These are phyloP conservation scores for Candida arabinofermentans DNA, from an alignment of 805 yeast genomes.

Conservation along the genomic window DNA sequence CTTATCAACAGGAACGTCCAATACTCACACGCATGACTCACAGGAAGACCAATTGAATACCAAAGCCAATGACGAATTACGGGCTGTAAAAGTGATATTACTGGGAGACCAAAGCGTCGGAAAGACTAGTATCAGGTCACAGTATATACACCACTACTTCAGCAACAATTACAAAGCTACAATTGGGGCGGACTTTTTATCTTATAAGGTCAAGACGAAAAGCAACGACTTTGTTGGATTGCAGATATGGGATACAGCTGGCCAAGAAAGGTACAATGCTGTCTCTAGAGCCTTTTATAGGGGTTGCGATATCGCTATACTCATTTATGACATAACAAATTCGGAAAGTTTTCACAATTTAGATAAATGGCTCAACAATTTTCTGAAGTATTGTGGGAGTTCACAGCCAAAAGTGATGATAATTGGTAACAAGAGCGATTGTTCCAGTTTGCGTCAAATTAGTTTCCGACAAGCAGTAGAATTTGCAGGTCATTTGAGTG, in stretches of 20 bases:
- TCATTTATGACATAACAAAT: slow-evolving; percentile 52
- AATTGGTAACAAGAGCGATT: slow-evolving; percentile 52
- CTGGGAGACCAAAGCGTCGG: slow-evolving; percentile 60
- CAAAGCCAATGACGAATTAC: not conserved
- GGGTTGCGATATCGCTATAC: slow-evolving; percentile 52
- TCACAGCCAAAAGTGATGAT: slow-evolving; percentile 44
- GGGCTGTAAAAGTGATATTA: slow-evolving; percentile 43
- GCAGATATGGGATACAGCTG: slow-evolving; percentile 91
- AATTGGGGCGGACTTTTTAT: slow-evolving; percentile 55
- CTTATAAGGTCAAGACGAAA: slow-evolving; percentile 32
- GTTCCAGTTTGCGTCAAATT: slow-evolving; percentile 23
- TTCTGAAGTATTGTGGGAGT: slow-evolving; percentile 45
- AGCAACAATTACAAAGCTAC: slow-evolving; percentile 55
- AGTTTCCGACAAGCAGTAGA: slow-evolving; percentile 31
- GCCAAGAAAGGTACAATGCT: slow-evolving; percentile 84
- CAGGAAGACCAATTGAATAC: not conserved
- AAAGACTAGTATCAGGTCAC: slow-evolving; percentile 53
- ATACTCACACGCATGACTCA: too few species aligned
- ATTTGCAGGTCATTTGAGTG: slow-evolving; percentile 20
- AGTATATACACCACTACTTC: slow-evolving; percentile 51
- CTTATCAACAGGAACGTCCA: too few species aligned
- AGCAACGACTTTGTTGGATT: slow-evolving; percentile 32
- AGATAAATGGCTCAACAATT: slow-evolving; percentile 42
- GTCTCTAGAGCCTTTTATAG: slow-evolving; percentile 53
- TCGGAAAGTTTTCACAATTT: slow-evolving; percentile 47